Conservation (phyloP, 805 yeast species). For the Starmerella tilneyi region DNA sequence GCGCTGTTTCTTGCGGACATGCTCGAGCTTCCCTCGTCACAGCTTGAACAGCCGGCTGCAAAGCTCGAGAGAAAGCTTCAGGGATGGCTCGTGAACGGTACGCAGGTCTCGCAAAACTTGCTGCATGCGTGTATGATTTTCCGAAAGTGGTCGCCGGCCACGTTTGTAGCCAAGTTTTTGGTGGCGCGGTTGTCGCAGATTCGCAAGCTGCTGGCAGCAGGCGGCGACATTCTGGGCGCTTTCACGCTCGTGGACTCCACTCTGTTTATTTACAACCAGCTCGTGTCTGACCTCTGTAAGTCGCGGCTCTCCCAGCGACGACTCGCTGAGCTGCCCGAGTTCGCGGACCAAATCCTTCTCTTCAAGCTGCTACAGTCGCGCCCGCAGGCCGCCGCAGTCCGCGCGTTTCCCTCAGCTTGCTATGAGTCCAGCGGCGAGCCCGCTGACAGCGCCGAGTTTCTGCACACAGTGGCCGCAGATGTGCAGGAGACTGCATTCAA, state of each 20-base stretch:
- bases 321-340: conserved; percentile 17
- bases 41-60: not conserved
- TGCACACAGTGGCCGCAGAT: not conserved
- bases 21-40: not conserved
- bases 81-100: conserved; percentile 10
- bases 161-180: conserved; percentile 16
- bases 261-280: conserved; percentile 16
- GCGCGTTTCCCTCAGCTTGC: conserved; percentile 18
- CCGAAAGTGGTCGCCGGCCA: conserved; percentile 14
- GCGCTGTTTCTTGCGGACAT: conserved; percentile 11
- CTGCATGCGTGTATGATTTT: conserved; percentile 24
- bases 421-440: conserved; percentile 3
- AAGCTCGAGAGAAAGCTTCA: conserved; percentile 9
- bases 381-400: not conserved
- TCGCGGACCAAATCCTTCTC: conserved; percentile 2
- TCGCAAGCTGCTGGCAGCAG: conserved; percentile 1
- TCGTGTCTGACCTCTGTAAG: conserved; percentile 15
- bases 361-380: not conserved
- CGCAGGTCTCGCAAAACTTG: conserved; percentile 16
- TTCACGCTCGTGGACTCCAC: conserved; percentile 20
- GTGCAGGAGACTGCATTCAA: not conserved
- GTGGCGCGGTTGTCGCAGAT: conserved; percentile 9
- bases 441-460: conserved; percentile 2
- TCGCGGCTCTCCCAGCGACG: conserved; percentile 15
- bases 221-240: conserved; percentile 6